Conservation (phyloP, 2,329 filamentous ascomycete species). For the Cercospora sojina region DNA sequence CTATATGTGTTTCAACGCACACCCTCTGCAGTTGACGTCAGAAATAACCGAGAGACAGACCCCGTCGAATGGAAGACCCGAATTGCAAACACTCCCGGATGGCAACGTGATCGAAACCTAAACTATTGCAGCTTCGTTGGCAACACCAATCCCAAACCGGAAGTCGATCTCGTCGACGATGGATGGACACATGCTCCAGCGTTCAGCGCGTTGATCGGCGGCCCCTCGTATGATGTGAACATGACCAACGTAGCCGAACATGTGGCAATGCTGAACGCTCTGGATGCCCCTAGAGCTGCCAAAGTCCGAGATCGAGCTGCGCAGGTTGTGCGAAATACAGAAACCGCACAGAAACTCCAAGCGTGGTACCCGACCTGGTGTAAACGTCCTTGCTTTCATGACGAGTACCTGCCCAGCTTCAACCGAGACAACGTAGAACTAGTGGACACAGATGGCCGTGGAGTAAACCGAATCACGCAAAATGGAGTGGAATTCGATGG, state of each 20-base stretch:
- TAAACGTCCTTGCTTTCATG: conserved; percentile 55
- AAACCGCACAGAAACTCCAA: conserved; percentile 55
- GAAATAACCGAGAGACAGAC: conserved; percentile 44
- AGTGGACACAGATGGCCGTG: conserved; percentile 59
- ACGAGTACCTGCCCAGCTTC: conserved; percentile 51
- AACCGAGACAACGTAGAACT: conserved; percentile 60
- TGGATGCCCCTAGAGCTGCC: conserved; percentile 48
- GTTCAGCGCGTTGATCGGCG: conserved; percentile 40
- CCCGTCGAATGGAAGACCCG: conserved; percentile 42
- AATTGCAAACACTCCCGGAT: conserved; percentile 45
- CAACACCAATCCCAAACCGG: conserved; percentile 37
- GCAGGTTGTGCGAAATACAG: conserved; percentile 53
- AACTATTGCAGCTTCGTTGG: conserved; percentile 48
- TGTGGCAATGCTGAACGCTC: conserved; percentile 40
- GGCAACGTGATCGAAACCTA: conserved; percentile 49
- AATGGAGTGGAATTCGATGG: conserved; percentile 50
- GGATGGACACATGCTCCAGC: conserved; percentile 22
- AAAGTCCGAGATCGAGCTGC: conserved; percentile 50
- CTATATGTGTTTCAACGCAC: conserved; percentile 49
- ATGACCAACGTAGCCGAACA: conserved; percentile 42
- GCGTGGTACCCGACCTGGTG: conserved; percentile 63
- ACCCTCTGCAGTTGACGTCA: conserved; percentile 39
- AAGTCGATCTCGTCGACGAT: conserved; percentile 46
- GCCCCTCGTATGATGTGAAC: conserved; percentile 37
- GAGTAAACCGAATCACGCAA: conserved; percentile 50